These are phyloP conservation scores for Backusella mclennaniae DNA, from an alignment of 192 early-diverging fungal genomes.

Conservation along the genomic window DNA sequence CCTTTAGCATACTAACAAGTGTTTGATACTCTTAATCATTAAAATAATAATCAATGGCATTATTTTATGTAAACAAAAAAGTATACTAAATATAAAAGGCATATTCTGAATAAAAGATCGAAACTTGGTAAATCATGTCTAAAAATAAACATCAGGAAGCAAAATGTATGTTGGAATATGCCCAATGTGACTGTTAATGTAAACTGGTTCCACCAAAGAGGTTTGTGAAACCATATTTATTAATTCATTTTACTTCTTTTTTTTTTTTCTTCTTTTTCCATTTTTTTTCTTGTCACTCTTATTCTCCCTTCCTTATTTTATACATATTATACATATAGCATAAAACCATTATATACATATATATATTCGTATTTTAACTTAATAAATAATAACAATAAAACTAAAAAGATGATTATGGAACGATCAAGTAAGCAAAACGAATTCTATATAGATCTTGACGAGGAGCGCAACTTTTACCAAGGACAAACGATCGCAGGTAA, in stretches of 20 bases:
- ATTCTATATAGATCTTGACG: slow-evolving; percentile 6
- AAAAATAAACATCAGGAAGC: not conserved
- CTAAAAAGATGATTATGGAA: not conserved
- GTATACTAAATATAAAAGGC: too few relatives aligned
- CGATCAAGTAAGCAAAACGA: not conserved
- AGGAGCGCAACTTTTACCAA: not conserved
- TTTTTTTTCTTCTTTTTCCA: not conserved
- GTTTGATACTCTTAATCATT: not conserved
- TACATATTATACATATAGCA: not conserved
- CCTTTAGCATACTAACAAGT: not conserved
- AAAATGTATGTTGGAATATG: not conserved
- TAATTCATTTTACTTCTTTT: not conserved
- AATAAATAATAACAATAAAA: not conserved
- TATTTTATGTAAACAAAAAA: not conserved
- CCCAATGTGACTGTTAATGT: not conserved
- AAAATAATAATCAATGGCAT: too few relatives aligned
- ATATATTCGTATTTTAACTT: not conserved
- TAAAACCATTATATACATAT: not conserved
- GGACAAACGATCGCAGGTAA: slow-evolving; percentile 8
- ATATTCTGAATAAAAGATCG: not conserved
- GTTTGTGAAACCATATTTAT: not conserved
- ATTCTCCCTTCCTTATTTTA: not conserved
- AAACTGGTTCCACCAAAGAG: not conserved
- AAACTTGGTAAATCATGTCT: not conserved
- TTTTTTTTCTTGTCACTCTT: not conserved